phyloP scores from a whole-genome alignment of 1,139 yeast species.

The Nakaseomyces delphensis region DNA sequence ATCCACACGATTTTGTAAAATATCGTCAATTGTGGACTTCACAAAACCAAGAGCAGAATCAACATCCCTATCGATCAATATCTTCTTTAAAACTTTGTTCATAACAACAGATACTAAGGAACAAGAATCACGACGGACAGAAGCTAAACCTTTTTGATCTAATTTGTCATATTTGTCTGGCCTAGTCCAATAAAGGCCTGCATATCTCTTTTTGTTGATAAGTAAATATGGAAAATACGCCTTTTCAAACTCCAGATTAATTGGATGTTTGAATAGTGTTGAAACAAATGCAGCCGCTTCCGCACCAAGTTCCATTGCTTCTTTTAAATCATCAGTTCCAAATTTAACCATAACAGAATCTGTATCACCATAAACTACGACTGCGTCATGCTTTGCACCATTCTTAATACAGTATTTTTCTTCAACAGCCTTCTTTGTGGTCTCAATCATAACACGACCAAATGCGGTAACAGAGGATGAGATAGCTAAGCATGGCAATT shows the following conservation, averaged over 20 bases:
- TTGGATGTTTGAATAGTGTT: slow-evolving; percentile 67
- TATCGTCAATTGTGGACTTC: slow-evolving; percentile 79
- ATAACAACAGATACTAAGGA: slow-evolving; percentile 89
- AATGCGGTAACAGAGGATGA: slow-evolving; percentile 93
- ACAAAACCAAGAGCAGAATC: slow-evolving; percentile 78
- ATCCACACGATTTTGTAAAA: slow-evolving; percentile 85
- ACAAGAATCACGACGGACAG: slow-evolving; percentile 96
- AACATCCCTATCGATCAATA: slow-evolving; percentile 85
- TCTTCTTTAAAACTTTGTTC: slow-evolving; percentile 78
- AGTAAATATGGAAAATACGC: slow-evolving; percentile 90
- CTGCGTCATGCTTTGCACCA: slow-evolving; percentile 75
- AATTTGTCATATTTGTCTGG: slow-evolving; percentile 86
- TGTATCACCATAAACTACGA: slow-evolving; percentile 96
- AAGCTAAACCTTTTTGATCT: slow-evolving; percentile 98
- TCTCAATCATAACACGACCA: slow-evolving; percentile 95
- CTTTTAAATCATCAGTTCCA: slow-evolving; percentile 72
- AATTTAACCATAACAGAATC: slow-evolving; percentile 99
- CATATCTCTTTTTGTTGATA: slow-evolving; percentile 93
- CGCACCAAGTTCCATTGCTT: slow-evolving; percentile 85
- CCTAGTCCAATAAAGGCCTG: slow-evolving; percentile 93
- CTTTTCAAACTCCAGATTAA: slow-evolving; percentile 92
- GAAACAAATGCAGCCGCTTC: slow-evolving; percentile 92
- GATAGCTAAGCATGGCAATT: slow-evolving; percentile 90
- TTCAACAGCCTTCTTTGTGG: slow-evolving; percentile 80
- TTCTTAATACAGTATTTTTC: slow-evolving; percentile 65